phyloP scores from a whole-genome alignment of 805 yeast genomes.

The Wickerhamomyces canadensis region DNA sequence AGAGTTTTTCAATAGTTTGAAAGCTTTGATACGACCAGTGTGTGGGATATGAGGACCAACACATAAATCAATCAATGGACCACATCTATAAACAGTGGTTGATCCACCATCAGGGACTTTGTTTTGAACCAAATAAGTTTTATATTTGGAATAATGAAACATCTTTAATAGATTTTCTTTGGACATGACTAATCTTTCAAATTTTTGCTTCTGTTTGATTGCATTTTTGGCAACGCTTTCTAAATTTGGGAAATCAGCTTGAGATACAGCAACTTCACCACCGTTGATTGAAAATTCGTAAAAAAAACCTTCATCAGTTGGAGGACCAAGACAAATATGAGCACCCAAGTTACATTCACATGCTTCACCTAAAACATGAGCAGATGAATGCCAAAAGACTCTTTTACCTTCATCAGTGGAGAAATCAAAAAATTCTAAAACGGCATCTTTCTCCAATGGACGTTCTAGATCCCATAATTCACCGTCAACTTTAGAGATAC shows the following conservation, averaged over 20 bases:
- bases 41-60: conserved; percentile 97
- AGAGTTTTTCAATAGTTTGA: conserved; percentile 91
- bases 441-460: conserved; percentile 72
- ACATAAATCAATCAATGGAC: conserved; percentile 94
- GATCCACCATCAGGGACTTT: conserved; percentile 95
- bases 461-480: conserved; percentile 92
- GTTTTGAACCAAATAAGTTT: conserved; percentile 76
- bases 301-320: conserved; percentile 96
- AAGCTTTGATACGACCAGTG: conserved; percentile 92
- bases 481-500: conserved; percentile 88
- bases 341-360: conserved; percentile 96
- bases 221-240: conserved; percentile 86
- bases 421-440: conserved; percentile 81
- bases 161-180: conserved; percentile 87
- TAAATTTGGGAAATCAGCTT: conserved; percentile 74
- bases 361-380: conserved; percentile 97
- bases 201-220: conserved; percentile 91
- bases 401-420: conserved; percentile 91
- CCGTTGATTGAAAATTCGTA: conserved; percentile 90
- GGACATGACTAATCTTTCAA: conserved; percentile 87
- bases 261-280: conserved; percentile 68
- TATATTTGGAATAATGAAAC: conserved; percentile 95
- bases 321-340: conserved; percentile 91
- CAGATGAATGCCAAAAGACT: conserved; percentile 98
- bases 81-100: conserved; percentile 96